Conservation (phyloP, 129 eudicot species). For the Oenanthe sinensis region DNA sequence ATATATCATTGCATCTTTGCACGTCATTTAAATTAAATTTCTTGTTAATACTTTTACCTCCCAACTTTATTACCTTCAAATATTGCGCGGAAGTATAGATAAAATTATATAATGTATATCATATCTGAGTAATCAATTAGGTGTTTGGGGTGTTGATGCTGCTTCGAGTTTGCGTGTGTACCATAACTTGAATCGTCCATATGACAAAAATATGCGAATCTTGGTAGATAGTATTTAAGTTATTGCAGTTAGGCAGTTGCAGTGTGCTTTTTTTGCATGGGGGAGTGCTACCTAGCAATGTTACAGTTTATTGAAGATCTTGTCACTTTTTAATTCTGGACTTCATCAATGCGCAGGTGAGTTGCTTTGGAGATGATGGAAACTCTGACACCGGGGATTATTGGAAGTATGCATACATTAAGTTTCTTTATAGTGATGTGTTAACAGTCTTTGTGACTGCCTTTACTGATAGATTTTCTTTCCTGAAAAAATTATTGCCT, state of each 20-base stretch:
- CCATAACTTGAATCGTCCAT: neutral
- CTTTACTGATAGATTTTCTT: neutral
- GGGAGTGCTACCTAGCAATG: neutral
- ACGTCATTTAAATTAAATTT: too few relatives aligned
- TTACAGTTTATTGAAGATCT: neutral
- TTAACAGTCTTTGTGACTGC: neutral
- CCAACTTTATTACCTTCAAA: neutral
- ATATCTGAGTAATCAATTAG: neutral
- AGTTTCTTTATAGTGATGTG: neutral
- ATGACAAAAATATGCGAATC: neutral
- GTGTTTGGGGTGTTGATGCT: neutral
- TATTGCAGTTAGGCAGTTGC: neutral
- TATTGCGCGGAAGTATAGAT: neutral
- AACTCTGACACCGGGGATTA: slow-evolving; percentile 54
- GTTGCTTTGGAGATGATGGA: slow-evolving; percentile 51
- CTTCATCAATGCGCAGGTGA: slow-evolving; percentile 27
- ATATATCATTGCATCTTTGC: neutral
- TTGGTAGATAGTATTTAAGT: neutral
- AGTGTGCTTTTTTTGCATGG: neutral
- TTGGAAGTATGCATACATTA: slow-evolving; percentile 36
- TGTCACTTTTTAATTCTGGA: neutral
- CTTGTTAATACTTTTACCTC: neutral
- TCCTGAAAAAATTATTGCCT: neutral
- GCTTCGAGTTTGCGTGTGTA: neutral
- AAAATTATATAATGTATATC: neutral